Evolutionary conservation across 306 rosid species (phyloP).

Genomic region (Fagus crenata): DNA sequence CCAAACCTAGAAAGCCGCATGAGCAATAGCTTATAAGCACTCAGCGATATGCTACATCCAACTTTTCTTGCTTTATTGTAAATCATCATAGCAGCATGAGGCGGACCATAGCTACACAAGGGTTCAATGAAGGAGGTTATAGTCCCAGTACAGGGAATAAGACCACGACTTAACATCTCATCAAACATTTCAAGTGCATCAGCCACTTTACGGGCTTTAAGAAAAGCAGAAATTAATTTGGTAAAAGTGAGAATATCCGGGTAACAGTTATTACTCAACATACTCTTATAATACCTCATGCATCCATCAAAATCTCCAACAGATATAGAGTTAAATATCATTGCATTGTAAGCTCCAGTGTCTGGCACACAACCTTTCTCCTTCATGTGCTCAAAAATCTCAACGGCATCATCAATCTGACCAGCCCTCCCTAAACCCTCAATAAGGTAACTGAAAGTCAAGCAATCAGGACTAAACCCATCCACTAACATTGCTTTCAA

Average conservation of each 20-base stretch:
- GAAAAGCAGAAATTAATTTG: slow-evolving; percentile 55
- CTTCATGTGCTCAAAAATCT: slow-evolving; percentile 54
- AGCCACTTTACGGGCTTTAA: slow-evolving; percentile 65
- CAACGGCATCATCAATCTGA: slow-evolving; percentile 53
- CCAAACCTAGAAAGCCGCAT: slow-evolving; percentile 82
- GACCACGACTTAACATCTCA: slow-evolving; percentile 64
- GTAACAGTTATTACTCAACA: slow-evolving; percentile 55
- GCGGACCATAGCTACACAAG: slow-evolving; percentile 88
- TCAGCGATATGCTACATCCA: slow-evolving; percentile 59
- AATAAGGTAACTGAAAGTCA: slow-evolving; percentile 46
- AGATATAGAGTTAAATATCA: slow-evolving; percentile 65
- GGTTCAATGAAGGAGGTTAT: slow-evolving; percentile 59
- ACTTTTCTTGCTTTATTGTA: slow-evolving; percentile 66
- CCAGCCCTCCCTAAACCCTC: slow-evolving; percentile 83
- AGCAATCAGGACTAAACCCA: slow-evolving; percentile 57
- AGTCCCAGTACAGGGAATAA: slow-evolving; percentile 62
- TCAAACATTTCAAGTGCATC: slow-evolving; percentile 83
- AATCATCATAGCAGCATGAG: slow-evolving; percentile 76
- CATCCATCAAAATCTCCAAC: slow-evolving; percentile 51
- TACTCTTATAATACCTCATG: slow-evolving; percentile 51
- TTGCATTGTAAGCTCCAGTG: slow-evolving; percentile 54
- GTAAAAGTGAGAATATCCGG: slow-evolving; percentile 60
- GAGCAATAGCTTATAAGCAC: slow-evolving; percentile 74
- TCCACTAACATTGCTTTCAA: slow-evolving; percentile 58
- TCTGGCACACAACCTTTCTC: slow-evolving; percentile 47